Evolutionary conservation across 305 asterid genomes (phyloP), one percentile per base, ranked within the genome.

Genomic region (Nicotiana rustica): DNA sequence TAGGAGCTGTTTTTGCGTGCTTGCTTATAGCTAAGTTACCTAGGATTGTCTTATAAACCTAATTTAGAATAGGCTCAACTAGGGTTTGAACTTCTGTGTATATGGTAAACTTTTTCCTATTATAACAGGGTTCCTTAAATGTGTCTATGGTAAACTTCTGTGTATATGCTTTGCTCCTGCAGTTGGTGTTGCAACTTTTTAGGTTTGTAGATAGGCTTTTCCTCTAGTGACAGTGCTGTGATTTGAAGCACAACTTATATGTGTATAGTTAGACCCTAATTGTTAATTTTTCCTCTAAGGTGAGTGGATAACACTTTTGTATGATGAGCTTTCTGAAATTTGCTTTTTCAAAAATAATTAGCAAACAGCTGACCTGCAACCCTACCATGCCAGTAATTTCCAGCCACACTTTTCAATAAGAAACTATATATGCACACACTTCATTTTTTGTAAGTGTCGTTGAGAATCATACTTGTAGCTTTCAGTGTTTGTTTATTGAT

Each of bases 401-500:
- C 56, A 25, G 68, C 61, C 38, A 33, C 47, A 25, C 57, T 36
- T 49, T 77, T 64, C 25, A 29, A 10, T 12, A 38, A 55, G 60
- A 10, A 25, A 3, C 31, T 60, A 33, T 10, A 19, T 75, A 14
- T 5, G 9, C 69, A 13, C 8, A 4, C 60, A 38, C 18, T 36
- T 38, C 15, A 69, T 5, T 5, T 70, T 36, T 18, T 7, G 14
- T 14, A 66, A n/a, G 17, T 71, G 77, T 68, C 52, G 13, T 76
- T 56, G 44, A 9, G 31, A 31, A 31, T 55, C 52, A 56, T 76
- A 31, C 66, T 8, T 76, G 44, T 47, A n/a, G n/a, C 36, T 65
- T 44, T 64, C 29, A 56, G 12, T 60, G 5, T 59, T 80, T 86
- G 59, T 44, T 47, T 69, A 70, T 67, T 12, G 81, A 66, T 67